These are phyloP conservation scores for Dryas alaskensis DNA, from an alignment of 306 rosid genomes.

Conservation along the genomic window DNA sequence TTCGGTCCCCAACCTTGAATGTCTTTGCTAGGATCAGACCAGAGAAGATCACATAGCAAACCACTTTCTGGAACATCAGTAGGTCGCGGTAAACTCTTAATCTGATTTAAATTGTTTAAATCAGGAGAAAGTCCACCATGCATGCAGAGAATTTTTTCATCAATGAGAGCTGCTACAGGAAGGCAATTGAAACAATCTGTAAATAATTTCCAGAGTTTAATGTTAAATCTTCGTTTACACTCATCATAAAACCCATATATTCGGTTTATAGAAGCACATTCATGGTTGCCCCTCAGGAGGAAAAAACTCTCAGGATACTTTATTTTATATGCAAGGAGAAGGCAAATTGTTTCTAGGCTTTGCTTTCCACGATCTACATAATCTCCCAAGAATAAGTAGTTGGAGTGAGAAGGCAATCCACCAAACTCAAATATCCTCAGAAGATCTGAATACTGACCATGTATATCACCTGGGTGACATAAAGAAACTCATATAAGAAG, in stretches of 20 bases:
- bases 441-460: slow-evolving; percentile 86
- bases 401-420: slow-evolving; percentile 80
- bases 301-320: slow-evolving; percentile 75
- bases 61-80: slow-evolving; percentile 70
- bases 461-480: slow-evolving; percentile 70
- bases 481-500: neutral
- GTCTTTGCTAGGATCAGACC: slow-evolving; percentile 80
- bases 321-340: slow-evolving; percentile 85
- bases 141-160: slow-evolving; percentile 83
- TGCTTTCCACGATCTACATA: slow-evolving; percentile 94
- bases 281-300: slow-evolving; percentile 91
- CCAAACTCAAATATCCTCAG: slow-evolving; percentile 78
- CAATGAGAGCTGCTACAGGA: slow-evolving; percentile 82
- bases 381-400: slow-evolving; percentile 83
- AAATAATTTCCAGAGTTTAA: slow-evolving; percentile 71
- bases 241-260: slow-evolving; percentile 90
- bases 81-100: slow-evolving; percentile 56
- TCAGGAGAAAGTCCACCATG: slow-evolving; percentile 92
- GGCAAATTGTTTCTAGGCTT: slow-evolving; percentile 84
- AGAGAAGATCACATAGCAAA: slow-evolving; percentile 75
- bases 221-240: slow-evolving; percentile 70
- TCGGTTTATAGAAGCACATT: slow-evolving; percentile 89
- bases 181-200: slow-evolving; percentile 88
- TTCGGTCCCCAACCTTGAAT: slow-evolving; percentile 69
- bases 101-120: slow-evolving; percentile 52